Evolutionary conservation across 176 grass and related monocot genomes (phyloP).

Genomic region (Avena insularis): DNA sequence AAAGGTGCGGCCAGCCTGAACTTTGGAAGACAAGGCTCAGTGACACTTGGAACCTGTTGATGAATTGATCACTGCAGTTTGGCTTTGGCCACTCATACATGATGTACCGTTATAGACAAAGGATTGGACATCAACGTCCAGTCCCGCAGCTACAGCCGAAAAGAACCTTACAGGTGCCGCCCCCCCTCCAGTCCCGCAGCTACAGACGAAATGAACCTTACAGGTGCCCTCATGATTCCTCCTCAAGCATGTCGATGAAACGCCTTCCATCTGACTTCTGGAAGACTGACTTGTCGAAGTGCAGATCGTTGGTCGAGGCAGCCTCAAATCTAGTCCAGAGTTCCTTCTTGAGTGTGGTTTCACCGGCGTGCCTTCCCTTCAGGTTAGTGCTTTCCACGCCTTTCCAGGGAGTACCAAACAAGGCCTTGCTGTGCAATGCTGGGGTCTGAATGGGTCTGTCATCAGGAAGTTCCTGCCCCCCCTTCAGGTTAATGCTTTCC

Average conservation of each 20-base stretch:
- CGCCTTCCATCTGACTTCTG: constrained; percentile 50
- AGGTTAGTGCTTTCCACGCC: constrained; percentile 73
- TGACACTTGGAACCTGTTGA: background rate
- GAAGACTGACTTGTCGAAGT: constrained; percentile 65
- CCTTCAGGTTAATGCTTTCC: constrained; percentile 30
- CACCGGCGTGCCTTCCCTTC: constrained; percentile 70
- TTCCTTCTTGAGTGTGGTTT: constrained; percentile 91
- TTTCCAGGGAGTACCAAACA: constrained; percentile 60
- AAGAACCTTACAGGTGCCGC: background rate
- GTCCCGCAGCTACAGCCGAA: background rate
- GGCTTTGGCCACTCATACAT: constrained; percentile 7
- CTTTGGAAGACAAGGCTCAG: background rate
- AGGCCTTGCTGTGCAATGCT: constrained; percentile 38
- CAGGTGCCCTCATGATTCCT: constrained; percentile 50
- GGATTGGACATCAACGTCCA: background rate
- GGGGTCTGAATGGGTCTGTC: constrained; percentile 56
- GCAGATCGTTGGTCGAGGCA: constrained; percentile 56
- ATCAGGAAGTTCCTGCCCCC: constrained; percentile 42
- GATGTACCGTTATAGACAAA: background rate
- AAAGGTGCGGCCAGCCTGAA: background rate
- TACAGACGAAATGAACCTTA: constrained; percentile 23
- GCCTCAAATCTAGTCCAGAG: constrained; percentile 90
- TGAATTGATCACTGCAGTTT: constrained; percentile 1
- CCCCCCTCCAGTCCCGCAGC: background rate
- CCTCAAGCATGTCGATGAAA: constrained; percentile 92